Conservation (phyloP, 2,329 filamentous ascomycete species). For the Fusarium sp. region DNA sequence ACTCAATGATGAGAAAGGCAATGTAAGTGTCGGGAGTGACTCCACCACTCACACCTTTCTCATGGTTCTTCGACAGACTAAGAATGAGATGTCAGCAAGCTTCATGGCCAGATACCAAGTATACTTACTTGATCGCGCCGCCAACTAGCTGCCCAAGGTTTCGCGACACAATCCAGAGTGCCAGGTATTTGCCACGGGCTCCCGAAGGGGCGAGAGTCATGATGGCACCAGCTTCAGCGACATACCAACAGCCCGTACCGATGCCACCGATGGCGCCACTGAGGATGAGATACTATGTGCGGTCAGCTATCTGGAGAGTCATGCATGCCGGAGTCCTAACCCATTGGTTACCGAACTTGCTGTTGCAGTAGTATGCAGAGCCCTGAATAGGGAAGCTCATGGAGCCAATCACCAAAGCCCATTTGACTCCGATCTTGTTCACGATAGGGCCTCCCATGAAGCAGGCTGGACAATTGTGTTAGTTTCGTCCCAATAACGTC, state of each 20-base stretch:
- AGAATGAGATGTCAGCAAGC: accelerated
- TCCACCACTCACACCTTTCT: conserved; percentile 4
- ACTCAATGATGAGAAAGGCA: conserved; percentile 9
- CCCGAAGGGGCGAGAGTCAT: conserved; percentile 58
- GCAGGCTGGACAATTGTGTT: neutral
- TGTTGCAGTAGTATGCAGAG: conserved; percentile 11
- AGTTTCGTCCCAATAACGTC: accelerated
- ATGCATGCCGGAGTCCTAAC: accelerated
- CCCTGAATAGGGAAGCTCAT: neutral
- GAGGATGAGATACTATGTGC: neutral
- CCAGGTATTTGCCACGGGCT: conserved; percentile 56
- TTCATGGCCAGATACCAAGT: accelerated
- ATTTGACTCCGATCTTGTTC: conserved; percentile 10
- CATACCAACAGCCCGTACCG: conserved; percentile 58
- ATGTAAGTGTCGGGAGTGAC: conserved; percentile 9
- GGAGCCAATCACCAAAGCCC: conserved; percentile 7
- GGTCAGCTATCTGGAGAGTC: neutral
- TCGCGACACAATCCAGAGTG: conserved; percentile 4
- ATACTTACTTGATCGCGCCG: conserved; percentile 1
- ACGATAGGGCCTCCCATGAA: conserved; percentile 14
- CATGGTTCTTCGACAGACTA: conserved; percentile 8
- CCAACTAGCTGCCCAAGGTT: conserved; percentile 9
- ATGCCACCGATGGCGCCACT: conserved; percentile 19
- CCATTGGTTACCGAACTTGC: conserved; percentile 13
- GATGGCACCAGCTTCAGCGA: conserved; percentile 58